Base-by-base conservation (phyloP, 345 rosid species). In the Nephelium lappaceum region DNA sequence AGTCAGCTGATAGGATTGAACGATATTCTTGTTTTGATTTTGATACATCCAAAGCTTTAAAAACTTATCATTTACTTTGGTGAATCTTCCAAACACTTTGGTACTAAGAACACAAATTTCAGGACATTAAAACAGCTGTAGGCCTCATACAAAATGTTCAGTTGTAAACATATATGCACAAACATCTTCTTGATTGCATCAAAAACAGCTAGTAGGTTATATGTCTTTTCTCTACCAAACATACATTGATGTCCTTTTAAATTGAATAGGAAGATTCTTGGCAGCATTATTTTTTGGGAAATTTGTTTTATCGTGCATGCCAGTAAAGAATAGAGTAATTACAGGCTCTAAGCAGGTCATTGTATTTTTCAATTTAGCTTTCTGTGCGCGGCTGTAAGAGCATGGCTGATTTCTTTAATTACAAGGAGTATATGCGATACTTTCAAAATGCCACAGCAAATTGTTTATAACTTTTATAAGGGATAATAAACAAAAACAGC, bases 381-480 rank as follows among this genome's bases (percentile, higher is more conserved):
- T 36, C 11, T 6, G 31, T 24, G 73, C 5, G 75, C 75, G 75
- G 78, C 78, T 47, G 67, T 66, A 61, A 41, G 78, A 73, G 68
- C 73, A 23, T 39, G 74, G 58, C 74, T 72, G 51, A 47, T 71
- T 11, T 45, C n/a, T 18, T 12, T 39, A n/a, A n/a, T 10, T 10
- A 67, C 43, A 21, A 57, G n/a, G 43, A 64, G 62, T 8, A n/a
- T 61, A 58, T 41, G 69, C 67, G 67, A 77, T 77, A 16, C 12
- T 77, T 60, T 41, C 81, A 10, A 77, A 77, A 77, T 25, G 58
- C 4, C 27, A 39, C 49, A 18, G 39, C 36, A 36, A 47, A 55
- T 66, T 18, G 65, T 73, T 51, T 65, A 61, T 57, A 23, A 39
- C 66, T 66, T 61, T 21, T 53, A 41, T 18, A 45, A 41, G 8